Percentiles rank a stretch among this genome's conserved stretches.
These are phyloP conservation scores for Stramenopiles sp. DNA, from an alignment of 352 stramenopile species.

Conservation along the genomic window DNA sequence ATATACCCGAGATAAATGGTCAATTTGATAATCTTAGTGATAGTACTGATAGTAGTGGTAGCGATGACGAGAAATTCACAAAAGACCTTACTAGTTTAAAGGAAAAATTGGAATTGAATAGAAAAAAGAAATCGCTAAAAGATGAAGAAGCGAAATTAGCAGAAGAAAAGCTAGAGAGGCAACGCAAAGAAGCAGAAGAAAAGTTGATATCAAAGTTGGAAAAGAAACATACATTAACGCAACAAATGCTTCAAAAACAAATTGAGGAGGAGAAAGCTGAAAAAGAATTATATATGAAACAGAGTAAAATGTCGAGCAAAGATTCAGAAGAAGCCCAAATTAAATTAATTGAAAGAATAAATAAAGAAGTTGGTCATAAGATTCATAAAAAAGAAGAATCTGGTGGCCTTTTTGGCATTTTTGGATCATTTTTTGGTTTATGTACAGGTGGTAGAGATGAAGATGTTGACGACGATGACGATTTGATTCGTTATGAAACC, in stretches of 20 bases:
- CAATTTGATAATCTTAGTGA: neutral
- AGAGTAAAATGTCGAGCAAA: neutral
- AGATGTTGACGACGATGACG: neutral
- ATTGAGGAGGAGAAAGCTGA: neutral
- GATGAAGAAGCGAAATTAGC: neutral
- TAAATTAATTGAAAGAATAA: neutral
- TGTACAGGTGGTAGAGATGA: neutral
- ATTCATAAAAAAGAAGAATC: neutral
- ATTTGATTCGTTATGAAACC: no score
- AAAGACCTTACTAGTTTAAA: neutral
- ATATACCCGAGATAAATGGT: neutral
- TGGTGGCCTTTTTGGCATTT: neutral
- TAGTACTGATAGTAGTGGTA: neutral
- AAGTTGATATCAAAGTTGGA: neutral
- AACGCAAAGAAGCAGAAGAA: neutral
- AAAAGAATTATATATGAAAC: neutral
- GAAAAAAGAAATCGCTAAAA: neutral
- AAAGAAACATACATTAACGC: neutral
- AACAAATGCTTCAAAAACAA: neutral
- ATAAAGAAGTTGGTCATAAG: neutral
- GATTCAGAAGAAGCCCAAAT: neutral
- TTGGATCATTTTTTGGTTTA: neutral
- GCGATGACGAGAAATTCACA: neutral
- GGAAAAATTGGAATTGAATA: neutral
- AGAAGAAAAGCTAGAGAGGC: neutral